phyloP scores from a whole-genome alignment of 179 eudicot species.

The Beta lomatogona region DNA sequence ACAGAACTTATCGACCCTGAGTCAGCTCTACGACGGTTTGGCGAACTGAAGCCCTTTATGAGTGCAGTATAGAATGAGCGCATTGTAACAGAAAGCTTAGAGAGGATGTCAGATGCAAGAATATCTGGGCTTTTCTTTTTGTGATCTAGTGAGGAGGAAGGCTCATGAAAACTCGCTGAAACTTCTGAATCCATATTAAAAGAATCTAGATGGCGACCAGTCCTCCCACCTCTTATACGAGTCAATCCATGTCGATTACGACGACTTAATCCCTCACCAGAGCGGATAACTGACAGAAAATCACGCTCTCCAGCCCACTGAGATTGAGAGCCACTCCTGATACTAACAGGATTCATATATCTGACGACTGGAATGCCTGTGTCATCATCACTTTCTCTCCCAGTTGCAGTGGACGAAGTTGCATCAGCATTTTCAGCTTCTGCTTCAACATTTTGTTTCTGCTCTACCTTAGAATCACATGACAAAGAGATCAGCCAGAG shows the following conservation, averaged over 20 bases:
- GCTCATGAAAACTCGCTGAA: slow-evolving; percentile 53
- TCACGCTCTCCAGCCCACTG: slow-evolving; percentile 87
- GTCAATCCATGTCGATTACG: slow-evolving; percentile 88
- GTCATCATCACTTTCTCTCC: slow-evolving; percentile 97
- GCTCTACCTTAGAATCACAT: slow-evolving; percentile 75
- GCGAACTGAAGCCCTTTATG: slow-evolving; percentile 82
- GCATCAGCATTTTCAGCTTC: slow-evolving; percentile 68
- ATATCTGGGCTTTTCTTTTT: slow-evolving; percentile 91
- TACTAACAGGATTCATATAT: slow-evolving; percentile 78
- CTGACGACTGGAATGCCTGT: slow-evolving; percentile 59
- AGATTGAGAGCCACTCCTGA: slow-evolving; percentile 67
- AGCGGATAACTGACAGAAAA: slow-evolving; percentile 79
- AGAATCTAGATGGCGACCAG: slow-evolving; percentile 82
- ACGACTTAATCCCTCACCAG: slow-evolving; percentile 84
- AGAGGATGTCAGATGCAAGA: slow-evolving; percentile 69
- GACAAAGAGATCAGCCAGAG: slow-evolving; percentile 86
- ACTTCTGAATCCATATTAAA: slow-evolving; percentile 74
- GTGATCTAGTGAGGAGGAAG: slow-evolving; percentile 48
- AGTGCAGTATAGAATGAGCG: slow-evolving; percentile 86
- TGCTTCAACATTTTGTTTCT: slow-evolving; percentile 58
- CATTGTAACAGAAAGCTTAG: slow-evolving; percentile 73
- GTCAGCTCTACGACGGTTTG: slow-evolving; percentile 92
- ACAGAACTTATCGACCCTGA: slow-evolving; percentile 72
- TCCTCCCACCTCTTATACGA: slow-evolving; percentile 87
- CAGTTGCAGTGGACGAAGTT: slow-evolving; percentile 51